These are phyloP conservation scores for Lasiosphaeria miniovina DNA, from an alignment of 495 filamentous ascomycete genomes.

Conservation along the genomic window DNA sequence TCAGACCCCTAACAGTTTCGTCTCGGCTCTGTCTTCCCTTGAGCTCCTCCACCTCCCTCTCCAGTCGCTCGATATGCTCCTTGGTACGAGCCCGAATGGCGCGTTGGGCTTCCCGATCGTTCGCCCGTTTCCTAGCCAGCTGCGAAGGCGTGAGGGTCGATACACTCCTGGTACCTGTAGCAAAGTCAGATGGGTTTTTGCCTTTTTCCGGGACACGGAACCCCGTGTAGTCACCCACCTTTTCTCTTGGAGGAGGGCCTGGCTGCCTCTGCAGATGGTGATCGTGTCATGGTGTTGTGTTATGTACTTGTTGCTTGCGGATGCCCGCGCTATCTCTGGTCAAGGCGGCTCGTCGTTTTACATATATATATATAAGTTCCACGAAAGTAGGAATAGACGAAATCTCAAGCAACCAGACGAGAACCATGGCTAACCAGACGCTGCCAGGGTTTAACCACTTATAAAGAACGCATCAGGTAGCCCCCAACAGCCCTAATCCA, in stretches of 20 bases:
- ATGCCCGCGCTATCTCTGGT: background rate
- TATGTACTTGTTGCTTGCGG: background rate
- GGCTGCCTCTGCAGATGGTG: slow-evolving; percentile 24
- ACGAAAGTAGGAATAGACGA: background rate
- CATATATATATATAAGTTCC: background rate
- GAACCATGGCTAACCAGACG: background rate
- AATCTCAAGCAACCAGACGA: background rate
- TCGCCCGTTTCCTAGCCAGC: slow-evolving; percentile 76
- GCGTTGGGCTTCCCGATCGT: slow-evolving; percentile 84
- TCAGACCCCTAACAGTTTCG: slow-evolving; percentile 33
- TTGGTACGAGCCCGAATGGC: slow-evolving; percentile 82
- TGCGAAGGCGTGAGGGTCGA: slow-evolving; percentile 71
- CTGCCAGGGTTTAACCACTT: slow-evolving; percentile 4
- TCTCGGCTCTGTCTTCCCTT: slow-evolving; percentile 33
- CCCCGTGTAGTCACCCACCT: slow-evolving; percentile 23
- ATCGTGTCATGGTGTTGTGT: slow-evolving; percentile 14
- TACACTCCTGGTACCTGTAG: slow-evolving; percentile 61
- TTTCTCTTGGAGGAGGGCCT: slow-evolving; percentile 36
- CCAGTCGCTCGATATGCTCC: slow-evolving; percentile 72
- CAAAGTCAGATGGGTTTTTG: slow-evolving; percentile 5
- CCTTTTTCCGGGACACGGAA: background rate
- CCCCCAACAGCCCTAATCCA: background rate
- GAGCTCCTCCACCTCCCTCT: slow-evolving; percentile 64
- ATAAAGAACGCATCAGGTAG: slow-evolving; percentile 3
- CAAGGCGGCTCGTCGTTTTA: background rate